Percentiles rank a stretch among this genome's conserved stretches.
Evolutionary conservation across 2,329 filamentous ascomycete species (phyloP).

Genomic region (Didymella pomorum): DNA sequence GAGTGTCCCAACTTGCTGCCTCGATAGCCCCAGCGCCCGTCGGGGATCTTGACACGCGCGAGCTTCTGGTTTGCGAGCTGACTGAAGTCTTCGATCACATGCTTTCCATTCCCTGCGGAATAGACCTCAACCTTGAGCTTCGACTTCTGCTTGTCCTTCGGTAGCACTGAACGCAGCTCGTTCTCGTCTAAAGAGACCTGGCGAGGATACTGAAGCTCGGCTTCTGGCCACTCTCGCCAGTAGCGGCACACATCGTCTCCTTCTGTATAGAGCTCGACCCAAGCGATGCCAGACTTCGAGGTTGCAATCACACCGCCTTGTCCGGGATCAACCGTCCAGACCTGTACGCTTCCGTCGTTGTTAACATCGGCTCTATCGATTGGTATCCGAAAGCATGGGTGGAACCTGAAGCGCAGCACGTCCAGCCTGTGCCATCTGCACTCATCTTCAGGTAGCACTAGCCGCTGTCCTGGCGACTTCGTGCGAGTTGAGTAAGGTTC

Average conservation of each 20-base stretch:
- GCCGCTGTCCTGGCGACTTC: slow-evolving; percentile 76
- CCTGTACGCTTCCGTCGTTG: slow-evolving; percentile 79
- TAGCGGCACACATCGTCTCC: slow-evolving; percentile 81
- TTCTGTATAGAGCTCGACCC: slow-evolving; percentile 81
- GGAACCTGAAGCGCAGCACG: slow-evolving; percentile 84
- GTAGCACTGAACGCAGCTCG: slow-evolving; percentile 74
- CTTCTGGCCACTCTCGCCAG: slow-evolving; percentile 81
- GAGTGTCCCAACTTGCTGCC: slow-evolving; percentile 78
- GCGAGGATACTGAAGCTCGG: slow-evolving; percentile 67
- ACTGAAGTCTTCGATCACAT: slow-evolving; percentile 80
- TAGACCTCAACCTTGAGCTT: slow-evolving; percentile 76
- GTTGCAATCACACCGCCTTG: slow-evolving; percentile 81
- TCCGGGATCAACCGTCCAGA: slow-evolving; percentile 82
- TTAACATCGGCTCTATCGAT: slow-evolving; percentile 67
- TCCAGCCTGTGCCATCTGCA: slow-evolving; percentile 93
- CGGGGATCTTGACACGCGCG: slow-evolving; percentile 76
- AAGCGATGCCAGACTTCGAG: slow-evolving; percentile 82
- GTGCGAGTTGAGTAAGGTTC: slow-evolving; percentile 90
- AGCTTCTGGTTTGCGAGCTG: slow-evolving; percentile 71
- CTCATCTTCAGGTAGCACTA: slow-evolving; percentile 80
- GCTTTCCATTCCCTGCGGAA: slow-evolving; percentile 75
- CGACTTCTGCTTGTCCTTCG: slow-evolving; percentile 74
- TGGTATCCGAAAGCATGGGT: slow-evolving; percentile 87
- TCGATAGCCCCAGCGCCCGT: slow-evolving; percentile 76
- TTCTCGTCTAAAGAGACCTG: slow-evolving; percentile 78